Percentiles rank a stretch among this genome's conserved stretches.
phyloP scores from a whole-genome alignment of 306 rosid genomes.

The Rosa lucieae region DNA sequence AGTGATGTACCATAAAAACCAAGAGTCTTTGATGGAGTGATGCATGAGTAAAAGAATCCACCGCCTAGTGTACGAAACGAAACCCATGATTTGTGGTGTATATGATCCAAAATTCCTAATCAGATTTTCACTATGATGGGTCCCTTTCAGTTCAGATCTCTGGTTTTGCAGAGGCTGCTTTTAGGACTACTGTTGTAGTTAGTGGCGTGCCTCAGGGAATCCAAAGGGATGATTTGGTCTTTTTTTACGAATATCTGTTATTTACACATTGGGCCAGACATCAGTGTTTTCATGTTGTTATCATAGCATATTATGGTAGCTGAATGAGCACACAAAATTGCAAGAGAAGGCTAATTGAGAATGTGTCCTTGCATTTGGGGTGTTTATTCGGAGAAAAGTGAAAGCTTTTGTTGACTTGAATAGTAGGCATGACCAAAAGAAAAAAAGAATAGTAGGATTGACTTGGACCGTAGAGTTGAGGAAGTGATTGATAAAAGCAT shows the following conservation, averaged over 20 bases:
- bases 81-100: slow-evolving; percentile 29
- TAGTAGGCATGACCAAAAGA: slow-evolving; percentile 7
- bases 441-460: slow-evolving; percentile 9
- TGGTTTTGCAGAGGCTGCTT: slow-evolving; percentile 18
- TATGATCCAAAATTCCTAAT: slow-evolving; percentile 17
- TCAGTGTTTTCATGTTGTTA: not conserved
- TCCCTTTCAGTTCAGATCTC: slow-evolving; percentile 13
- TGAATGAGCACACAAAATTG: not conserved
- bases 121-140: slow-evolving; percentile 41
- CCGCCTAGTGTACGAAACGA: slow-evolving; percentile 11
- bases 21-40: not conserved
- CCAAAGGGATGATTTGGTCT: slow-evolving; percentile 31
- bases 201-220: slow-evolving; percentile 46
- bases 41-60: slow-evolving; percentile 2
- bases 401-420: slow-evolving; percentile 9
- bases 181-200: slow-evolving; percentile 19
- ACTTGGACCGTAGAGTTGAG: slow-evolving; percentile 8
- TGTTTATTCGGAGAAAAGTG: not conserved
- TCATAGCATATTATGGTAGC: not conserved
- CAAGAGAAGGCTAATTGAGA: not conserved
- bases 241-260: not conserved
- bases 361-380: not conserved
- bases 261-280: not conserved
- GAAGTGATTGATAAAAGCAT: slow-evolving; percentile 12
- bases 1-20: not conserved